Evolutionary conservation across 306 rosid genomes (phyloP), one percentile per base, ranked within the genome.

Genomic region (Cyclanthera cordifolia): DNA sequence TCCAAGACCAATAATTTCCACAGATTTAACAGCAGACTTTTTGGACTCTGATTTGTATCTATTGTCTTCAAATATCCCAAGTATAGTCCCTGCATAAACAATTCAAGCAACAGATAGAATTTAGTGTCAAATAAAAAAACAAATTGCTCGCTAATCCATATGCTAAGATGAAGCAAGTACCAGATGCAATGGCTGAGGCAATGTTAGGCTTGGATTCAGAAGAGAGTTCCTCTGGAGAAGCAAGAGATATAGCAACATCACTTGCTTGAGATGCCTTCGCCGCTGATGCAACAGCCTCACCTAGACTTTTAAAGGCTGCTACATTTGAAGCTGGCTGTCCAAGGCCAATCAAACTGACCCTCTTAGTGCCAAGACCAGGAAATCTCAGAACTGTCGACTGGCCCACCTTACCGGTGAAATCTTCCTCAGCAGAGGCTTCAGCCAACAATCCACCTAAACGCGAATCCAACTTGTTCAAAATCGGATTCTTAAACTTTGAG

Each of bases 361-460:
- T 88, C 83, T 90, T 94, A 0, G 82, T 82, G 21, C 91, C 90
- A 47, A 88, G 90, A 54, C 99, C 97, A 0, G 88, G 69, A 50
- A 83, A 82, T 78, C 97, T 88, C 71, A 88, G 83, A 76, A 94
- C 76, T 0, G 84, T 86, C 2, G 95, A 86, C 68, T 94, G 99
- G 61, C 97, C 99, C 63, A 53, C 74, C 82, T 90, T 94, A 24
- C 96, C 99, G 2, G 87, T 82, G 75, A 90, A 94, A 77, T 90
- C 99, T 85, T 94, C 99, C 82, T 94, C 99, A 3, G 83, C 76
- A 72, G 99, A 94, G 5, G 79, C 95, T 71, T 94, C 96, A 55
- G 96, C 86, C 81, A 94, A 81, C 8, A 90, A 39, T 55, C 99
- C 99, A 27, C 96, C 96, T 90, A 94, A 77, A 76, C 72, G 79